A percentile compares a stretch with the other conserved stretches of the same genome.
These are phyloP conservation scores for Saccharomycopsis javanensis DNA, from an alignment of 805 yeast species.

Conservation along the genomic window DNA sequence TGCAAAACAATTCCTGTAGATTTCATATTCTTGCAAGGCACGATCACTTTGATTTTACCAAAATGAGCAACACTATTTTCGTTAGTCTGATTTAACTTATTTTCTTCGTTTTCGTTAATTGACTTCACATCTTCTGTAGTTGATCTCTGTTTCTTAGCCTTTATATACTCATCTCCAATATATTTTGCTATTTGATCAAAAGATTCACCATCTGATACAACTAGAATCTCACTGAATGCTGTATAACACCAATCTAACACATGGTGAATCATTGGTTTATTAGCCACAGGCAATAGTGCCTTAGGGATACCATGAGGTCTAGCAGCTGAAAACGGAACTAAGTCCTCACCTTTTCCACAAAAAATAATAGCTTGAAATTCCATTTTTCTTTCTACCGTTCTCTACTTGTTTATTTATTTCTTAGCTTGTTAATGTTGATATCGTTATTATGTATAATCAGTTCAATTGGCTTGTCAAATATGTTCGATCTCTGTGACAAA, in stretches of 20 bases:
- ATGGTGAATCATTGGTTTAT: conserved; percentile 78
- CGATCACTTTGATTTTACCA: conserved; percentile 31
- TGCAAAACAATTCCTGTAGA: conserved; percentile 57
- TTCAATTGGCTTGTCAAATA: too few relatives aligned
- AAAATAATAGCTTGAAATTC: conserved; percentile 86
- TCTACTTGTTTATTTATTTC: too few relatives aligned
- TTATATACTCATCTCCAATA: conserved; percentile 36
- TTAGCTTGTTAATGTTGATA: too few relatives aligned
- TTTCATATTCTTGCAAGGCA: conserved; percentile 34
- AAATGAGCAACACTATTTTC: neutral
- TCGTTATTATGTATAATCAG: too few relatives aligned
- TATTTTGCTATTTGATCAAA: conserved; percentile 36
- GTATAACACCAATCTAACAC: conserved; percentile 89
- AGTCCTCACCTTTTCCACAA: conserved; percentile 73
- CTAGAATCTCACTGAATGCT: conserved; percentile 64
- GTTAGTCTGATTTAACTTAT: conserved; percentile 16
- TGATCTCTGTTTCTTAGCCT: conserved; percentile 29
- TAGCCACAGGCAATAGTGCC: conserved; percentile 83
- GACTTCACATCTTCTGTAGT: conserved; percentile 21
- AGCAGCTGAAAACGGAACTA: conserved; percentile 61
- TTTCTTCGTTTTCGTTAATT: conserved; percentile 18
- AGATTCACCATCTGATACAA: conserved; percentile 46
- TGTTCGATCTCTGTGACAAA: too few relatives aligned
- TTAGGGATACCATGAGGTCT: conserved; percentile 63
- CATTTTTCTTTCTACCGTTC: conserved; percentile 34